Conservation (phyloP, 345 rosid species). For the Carallia brachiata region DNA sequence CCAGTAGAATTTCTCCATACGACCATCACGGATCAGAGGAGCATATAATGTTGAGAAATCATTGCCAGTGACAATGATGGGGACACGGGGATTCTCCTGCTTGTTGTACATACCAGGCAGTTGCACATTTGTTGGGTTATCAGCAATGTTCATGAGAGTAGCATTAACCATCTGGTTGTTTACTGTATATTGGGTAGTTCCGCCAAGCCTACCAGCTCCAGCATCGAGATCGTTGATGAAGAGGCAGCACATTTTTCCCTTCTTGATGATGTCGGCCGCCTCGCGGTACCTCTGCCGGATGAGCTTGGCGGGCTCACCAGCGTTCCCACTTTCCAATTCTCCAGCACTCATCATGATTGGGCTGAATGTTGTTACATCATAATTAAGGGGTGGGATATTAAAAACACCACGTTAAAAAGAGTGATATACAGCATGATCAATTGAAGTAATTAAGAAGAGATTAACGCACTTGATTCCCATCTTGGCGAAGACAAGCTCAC, state of each 20-base stretch:
- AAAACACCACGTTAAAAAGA: too few species aligned
- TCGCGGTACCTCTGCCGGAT: conserved; percentile 98
- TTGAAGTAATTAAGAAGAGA: not conserved
- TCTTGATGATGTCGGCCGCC: conserved; percentile 89
- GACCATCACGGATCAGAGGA: conserved; percentile 98
- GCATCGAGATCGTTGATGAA: conserved; percentile 99
- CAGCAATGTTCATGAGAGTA: conserved; percentile 99
- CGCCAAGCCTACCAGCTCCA: conserved; percentile 93
- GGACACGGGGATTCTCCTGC: conserved; percentile 92
- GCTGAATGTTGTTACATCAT: conserved; percentile 36
- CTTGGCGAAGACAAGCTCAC: conserved; percentile 97
- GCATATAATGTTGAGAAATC: conserved; percentile 98
- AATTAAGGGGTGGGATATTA: too few species aligned
- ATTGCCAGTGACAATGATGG: conserved; percentile 93
- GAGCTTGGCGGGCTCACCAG: conserved; percentile 93
- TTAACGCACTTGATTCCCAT: conserved; percentile 91
- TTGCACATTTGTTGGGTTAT: conserved; percentile 86
- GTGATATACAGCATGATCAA: not conserved
- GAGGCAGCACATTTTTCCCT: conserved; percentile 92
- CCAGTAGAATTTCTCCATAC: conserved; percentile 99
- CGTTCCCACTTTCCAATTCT: conserved; percentile 97
- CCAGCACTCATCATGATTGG: conserved; percentile 99
- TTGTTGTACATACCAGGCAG: conserved; percentile 99
- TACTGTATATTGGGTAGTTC: conserved; percentile 94
- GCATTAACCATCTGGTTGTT: conserved; percentile 99